Base-by-base conservation (phyloP, 108 stramenopile species). In the Fragilaria crotonensis region DNA sequence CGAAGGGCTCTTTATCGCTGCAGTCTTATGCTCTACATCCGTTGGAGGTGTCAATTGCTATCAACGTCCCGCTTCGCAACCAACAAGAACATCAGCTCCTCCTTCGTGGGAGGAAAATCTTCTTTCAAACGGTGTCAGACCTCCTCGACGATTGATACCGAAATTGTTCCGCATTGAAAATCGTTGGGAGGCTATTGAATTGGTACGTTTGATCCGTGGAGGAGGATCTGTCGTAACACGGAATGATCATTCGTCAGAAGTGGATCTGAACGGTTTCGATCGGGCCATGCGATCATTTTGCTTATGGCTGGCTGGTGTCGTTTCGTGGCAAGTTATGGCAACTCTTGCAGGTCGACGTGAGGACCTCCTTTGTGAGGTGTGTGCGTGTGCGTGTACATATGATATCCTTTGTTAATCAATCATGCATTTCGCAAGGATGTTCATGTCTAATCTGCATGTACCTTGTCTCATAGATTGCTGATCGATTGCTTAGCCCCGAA, bases 391-490 rank as follows among this genome's bases (percentile, higher is more conserved):
- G 7, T 41, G 7, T 7, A 14, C 7, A 11, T 41, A 7, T 41
- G 14, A 7, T 14, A 41, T 41, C 14, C 36, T 14, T 14, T 11
- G 7, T 41, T 41, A 41, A 11, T 41, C 14, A n/a, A n/a, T n/a
- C n/a, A n/a, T n/a, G n/a, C n/a, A n/a, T n/a, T n/a, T n/a, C n/a
- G n/a, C n/a, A n/a, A n/a, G n/a, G n/a, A n/a, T n/a, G n/a, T n/a
- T n/a, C n/a, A n/a, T n/a, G n/a, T n/a, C n/a, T n/a, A n/a, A n/a
- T n/a, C n/a, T n/a, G n/a, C n/a, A n/a, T n/a, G n/a, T n/a, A n/a
- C n/a, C n/a, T n/a, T n/a, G n/a, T n/a, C n/a, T n/a, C n/a, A n/a
- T 25, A 77, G 78, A 63, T 79, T 18, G 76, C 73, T 26, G 30
- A 66, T 23, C 63, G 73, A 54, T 63, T 80, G 36, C 57, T 80